Base-by-base conservation (phyloP, 345 rosid species). In the Bruguiera gymnorhiza region DNA sequence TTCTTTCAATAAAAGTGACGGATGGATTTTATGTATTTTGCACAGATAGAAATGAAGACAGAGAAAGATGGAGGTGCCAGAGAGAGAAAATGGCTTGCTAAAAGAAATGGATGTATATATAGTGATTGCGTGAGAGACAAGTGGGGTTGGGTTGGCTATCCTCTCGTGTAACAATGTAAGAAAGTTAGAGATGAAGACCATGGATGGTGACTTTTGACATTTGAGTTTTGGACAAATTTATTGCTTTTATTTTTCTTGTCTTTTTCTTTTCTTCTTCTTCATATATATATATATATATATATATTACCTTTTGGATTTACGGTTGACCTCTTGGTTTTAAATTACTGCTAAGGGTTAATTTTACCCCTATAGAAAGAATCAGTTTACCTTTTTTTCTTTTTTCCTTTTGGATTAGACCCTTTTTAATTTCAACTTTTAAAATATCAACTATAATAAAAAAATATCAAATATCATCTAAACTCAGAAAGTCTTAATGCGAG, bases 131-230 rank as follows among this genome's bases (percentile, higher is more conserved):
- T 56, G 31, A 6, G 29, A 10, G 31, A 56, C 31, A 56, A 8
- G 57, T 1, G 57, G 57, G 26, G 60, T 24, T 43, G 50, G 26
- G 11, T 24, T 57, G 73, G 73, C 78, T 77, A 66, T 69, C 80
- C 74, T 68, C 76, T 73, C 73, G 63, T 77, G 81, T 56, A 24
- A 5, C 3, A 55, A 10, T 16, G 50, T 72, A 75, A 80, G 73
- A 82, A 72, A 71, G 75, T 55, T 0, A 9, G 70, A 48, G 15
- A 59, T 20, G 71, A 24, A 6, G 70, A 68, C 61, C 72, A 66
- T 70, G 70, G 78, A 75, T 57, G 80, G 76, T 60, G 78, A 80
- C 77, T 73, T 77, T 62, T 63, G 67, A 60, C 50, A 0, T 43
- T 13, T 43, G 50, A 43, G 18, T 43, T 43, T 43, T 43, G 2